These are phyloP conservation scores for Petunia secreta DNA, from an alignment of 257 asterid species.

Conservation along the genomic window DNA sequence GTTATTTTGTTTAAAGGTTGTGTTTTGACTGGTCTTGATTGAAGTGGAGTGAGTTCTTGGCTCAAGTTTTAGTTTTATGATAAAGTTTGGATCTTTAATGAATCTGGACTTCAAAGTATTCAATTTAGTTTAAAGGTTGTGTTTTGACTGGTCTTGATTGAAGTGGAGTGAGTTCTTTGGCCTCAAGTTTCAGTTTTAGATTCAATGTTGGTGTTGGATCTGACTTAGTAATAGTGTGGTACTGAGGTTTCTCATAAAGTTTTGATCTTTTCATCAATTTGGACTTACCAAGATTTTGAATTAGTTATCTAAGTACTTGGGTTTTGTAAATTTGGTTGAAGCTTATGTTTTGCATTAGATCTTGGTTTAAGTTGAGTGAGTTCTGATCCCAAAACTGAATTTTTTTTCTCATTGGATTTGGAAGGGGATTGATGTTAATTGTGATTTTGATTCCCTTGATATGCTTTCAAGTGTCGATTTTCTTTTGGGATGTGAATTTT, in stretches of 20 bases:
- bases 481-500: not conserved
- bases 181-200: not conserved
- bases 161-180: not conserved
- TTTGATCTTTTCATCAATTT: conserved; percentile 13
- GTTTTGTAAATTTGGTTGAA: conserved; percentile 4
- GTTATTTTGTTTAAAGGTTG: not conserved
- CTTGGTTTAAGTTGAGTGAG: conserved; percentile 14
- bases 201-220: conserved; percentile 18
- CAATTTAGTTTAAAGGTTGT: not conserved
- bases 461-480: not conserved
- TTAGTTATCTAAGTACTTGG: not conserved
- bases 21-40: not conserved
- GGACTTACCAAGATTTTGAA: conserved; percentile 2
- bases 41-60: not conserved
- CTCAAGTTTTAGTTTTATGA: conserved; percentile 29
- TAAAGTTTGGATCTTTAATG: conserved; percentile 17
- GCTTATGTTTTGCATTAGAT: not conserved
- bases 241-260: not conserved
- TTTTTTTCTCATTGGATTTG: conserved; percentile 32
- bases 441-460: not conserved
- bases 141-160: not conserved
- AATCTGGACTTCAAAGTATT: not conserved
- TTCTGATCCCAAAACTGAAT: conserved; percentile 23
- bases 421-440: conserved; percentile 18
- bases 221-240: not conserved